Evolutionary conservation across 306 rosid species (phyloP).

Genomic region (Cucumis cinereus): DNA sequence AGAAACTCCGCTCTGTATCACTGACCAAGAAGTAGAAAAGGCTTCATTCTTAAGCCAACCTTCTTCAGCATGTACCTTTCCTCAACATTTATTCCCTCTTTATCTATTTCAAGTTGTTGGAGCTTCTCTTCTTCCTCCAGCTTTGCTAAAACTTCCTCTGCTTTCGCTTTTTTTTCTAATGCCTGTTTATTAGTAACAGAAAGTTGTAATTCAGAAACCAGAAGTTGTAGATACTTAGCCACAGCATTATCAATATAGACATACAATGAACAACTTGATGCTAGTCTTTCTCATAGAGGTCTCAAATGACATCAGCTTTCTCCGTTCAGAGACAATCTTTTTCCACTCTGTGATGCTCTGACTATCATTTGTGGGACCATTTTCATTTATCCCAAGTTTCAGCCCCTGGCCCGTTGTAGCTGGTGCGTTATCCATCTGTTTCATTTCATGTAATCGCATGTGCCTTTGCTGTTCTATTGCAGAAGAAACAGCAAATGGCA

Average conservation of each 20-base stretch:
- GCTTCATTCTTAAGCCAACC: conserved; percentile 76
- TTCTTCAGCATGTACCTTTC: conserved; percentile 85
- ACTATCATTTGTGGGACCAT: conserved; percentile 20
- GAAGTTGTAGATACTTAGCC: conserved; percentile 19
- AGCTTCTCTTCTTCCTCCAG: conserved; percentile 37
- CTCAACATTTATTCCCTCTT: conserved; percentile 75
- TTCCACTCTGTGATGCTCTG: conserved; percentile 17
- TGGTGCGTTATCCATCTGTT: conserved; percentile 20
- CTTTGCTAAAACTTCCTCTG: conserved; percentile 53
- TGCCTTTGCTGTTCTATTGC: conserved; percentile 74
- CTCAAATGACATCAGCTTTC: conserved; percentile 22
- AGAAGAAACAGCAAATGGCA: conserved; percentile 72
- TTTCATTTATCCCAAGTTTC: conserved; percentile 16
- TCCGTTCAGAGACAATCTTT: conserved; percentile 17
- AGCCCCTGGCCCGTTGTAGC: conserved; percentile 11
- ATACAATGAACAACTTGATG: conserved; percentile 56
- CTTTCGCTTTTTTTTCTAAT: conserved; percentile 48
- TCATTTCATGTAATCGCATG: conserved; percentile 19
- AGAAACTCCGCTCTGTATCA: neutral
- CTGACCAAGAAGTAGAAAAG: conserved; percentile 87
- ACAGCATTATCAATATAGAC: conserved; percentile 18
- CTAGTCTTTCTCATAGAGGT: conserved; percentile 44
- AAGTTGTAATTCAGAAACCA: conserved; percentile 4
- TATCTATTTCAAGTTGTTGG: conserved; percentile 60
- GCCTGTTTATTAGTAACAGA: conserved; percentile 41